Evolutionary conservation across 306 rosid genomes (phyloP).

Genomic region (Coriaria nepalensis): DNA sequence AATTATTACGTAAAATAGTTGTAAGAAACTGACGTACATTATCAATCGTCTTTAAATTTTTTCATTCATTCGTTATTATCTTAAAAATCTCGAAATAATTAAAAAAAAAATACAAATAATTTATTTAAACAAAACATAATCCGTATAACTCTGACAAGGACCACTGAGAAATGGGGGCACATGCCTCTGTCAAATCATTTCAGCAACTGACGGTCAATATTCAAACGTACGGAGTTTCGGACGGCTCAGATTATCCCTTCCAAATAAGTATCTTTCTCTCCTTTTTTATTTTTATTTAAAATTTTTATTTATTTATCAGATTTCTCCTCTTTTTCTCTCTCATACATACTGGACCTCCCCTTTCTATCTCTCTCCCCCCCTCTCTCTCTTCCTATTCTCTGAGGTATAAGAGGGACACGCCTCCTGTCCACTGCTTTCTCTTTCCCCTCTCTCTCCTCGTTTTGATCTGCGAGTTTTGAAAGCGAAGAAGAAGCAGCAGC

Average conservation of each 20-base stretch:
- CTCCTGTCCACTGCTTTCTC: not conserved
- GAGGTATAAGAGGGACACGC: too few relatives aligned
- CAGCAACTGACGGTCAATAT: slow-evolving; percentile 19
- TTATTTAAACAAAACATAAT: slow-evolving; percentile 14
- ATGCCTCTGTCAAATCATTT: slow-evolving; percentile 78
- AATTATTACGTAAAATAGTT: too few relatives aligned
- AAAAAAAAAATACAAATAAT: not conserved
- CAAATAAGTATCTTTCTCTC: slow-evolving; percentile 24
- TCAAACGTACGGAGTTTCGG: slow-evolving; percentile 26
- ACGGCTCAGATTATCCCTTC: slow-evolving; percentile 26
- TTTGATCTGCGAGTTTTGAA: slow-evolving; percentile 19
- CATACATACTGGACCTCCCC: not conserved
- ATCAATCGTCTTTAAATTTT: too few relatives aligned
- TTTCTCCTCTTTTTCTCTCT: not conserved
- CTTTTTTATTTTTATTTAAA: slow-evolving; percentile 22
- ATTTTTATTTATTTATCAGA: not conserved
- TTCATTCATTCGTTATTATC: too few relatives aligned
- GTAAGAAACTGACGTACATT: too few relatives aligned
- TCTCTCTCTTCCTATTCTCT: not conserved
- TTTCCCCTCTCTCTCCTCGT: slow-evolving; percentile 21
- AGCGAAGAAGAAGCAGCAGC: slow-evolving; percentile 7
- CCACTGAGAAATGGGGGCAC: slow-evolving; percentile 91
- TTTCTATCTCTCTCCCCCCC: slow-evolving; percentile 6
- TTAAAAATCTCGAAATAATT: too few relatives aligned
- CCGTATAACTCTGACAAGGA: slow-evolving; percentile 76